Percentiles rank a stretch among this genome's conserved stretches.
phyloP scores from a whole-genome alignment of 805 yeast genomes.

The Cyberlindnera bimundalis region DNA sequence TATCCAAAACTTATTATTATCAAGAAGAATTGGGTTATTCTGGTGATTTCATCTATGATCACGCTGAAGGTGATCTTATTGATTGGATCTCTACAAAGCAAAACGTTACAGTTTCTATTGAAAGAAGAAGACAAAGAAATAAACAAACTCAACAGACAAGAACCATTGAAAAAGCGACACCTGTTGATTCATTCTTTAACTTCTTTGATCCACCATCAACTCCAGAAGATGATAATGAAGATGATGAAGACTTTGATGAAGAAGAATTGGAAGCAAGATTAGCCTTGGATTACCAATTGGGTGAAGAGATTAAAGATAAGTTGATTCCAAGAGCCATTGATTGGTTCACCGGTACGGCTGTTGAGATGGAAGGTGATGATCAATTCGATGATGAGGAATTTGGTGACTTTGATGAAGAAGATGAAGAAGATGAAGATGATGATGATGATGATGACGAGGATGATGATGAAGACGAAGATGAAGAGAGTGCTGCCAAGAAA shows the following conservation, averaged over 20 bases:
- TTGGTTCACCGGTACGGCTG: constrained; percentile 98
- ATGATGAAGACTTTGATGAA: constrained; percentile 60
- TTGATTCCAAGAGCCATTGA: constrained; percentile 94
- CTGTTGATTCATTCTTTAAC: constrained; percentile 93
- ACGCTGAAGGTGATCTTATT: constrained; percentile 87
- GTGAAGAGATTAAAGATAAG: constrained; percentile 94
- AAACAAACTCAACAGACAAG: constrained; percentile 95
- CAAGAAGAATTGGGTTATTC: constrained; percentile 91
- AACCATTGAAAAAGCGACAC: constrained; percentile 89
- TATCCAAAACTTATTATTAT: constrained; percentile 87
- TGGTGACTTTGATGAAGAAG: constrained; percentile 37
- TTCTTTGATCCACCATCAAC: constrained; percentile 92
- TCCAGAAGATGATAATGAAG: constrained; percentile 51
- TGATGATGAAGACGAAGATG: constrained; percentile 22
- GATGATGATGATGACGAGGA: constrained; percentile 34
- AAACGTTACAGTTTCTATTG: constrained; percentile 82
- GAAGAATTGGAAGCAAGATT: constrained; percentile 78
- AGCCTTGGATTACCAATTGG: constrained; percentile 91
- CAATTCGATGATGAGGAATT: constrained; percentile 44
- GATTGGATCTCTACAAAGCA: constrained; percentile 77
- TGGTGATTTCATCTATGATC: constrained; percentile 96
- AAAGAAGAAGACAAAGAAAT: constrained; percentile 96
- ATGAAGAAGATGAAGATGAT: constrained; percentile 38
- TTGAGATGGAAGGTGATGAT: constrained; percentile 68
- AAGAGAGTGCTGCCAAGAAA: constrained; percentile 32